Base-by-base conservation (phyloP, 495 filamentous ascomycete species). In the Hyaloscypha finlandica region DNA sequence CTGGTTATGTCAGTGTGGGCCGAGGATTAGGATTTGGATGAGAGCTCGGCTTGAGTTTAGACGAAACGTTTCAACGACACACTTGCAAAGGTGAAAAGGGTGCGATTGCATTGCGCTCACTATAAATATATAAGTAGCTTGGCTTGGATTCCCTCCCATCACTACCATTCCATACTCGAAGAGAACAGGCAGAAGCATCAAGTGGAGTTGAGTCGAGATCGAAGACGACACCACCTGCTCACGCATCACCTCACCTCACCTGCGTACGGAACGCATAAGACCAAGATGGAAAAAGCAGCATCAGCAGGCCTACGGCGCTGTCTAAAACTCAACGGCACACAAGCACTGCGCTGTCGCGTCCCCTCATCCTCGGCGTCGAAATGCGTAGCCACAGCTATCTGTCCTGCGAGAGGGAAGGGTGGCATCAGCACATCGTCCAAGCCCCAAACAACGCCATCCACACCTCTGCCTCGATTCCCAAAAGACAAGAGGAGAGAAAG, bases 321-420 rank as follows among this genome's bases (percentile, higher is more conserved):
- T 37, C 54, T 64, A 6, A 48, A 48, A 39, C 61, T 56, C 4
- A 65, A 29, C 12, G 56, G 57, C 54, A 61, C 42, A 19, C 42
- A 20, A 54, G 25, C 62, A 16, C 52, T 69, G 20, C 62, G 67
- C 53, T 69, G 67, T 22, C 54, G 63, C 33, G 14, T 31, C 29
- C 8, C 61, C 9, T 20, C n/a, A 25, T 25, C 20, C 20, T 20
- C 37, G 42, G 56, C 30, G 2, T 25, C 39, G 22, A 69, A 57
- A 61, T 69, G 67, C 35, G 25, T 69, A 2, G 67, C 67, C 1
- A 56, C 48, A 2, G 20, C 25, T 12, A 65, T 65, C 22, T 65
- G 62, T 32, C 39, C 67, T 6, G 62, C 61, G 22, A 31, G 53
- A 25, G 19, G 20, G 6, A 56, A 56, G 5, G 53, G 53, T 8